These are phyloP conservation scores for Infundibulicybe gibba DNA, from an alignment of 768 basidiomycete species.

Conservation along the genomic window DNA sequence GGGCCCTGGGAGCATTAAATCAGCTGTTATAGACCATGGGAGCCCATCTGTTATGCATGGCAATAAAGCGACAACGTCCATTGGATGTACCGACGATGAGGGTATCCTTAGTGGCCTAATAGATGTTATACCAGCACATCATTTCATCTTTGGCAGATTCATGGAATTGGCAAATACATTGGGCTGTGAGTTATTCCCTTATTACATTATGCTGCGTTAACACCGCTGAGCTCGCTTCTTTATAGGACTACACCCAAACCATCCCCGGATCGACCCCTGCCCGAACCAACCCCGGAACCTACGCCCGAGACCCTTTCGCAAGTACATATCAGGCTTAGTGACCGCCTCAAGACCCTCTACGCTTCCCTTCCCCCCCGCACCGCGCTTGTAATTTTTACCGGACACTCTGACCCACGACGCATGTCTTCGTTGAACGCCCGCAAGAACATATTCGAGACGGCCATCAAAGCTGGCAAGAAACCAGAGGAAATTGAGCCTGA, in stretches of 20 bases:
- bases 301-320: slow-evolving; percentile 28
- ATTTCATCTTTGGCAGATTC: slow-evolving; percentile 83
- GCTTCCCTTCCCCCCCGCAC: slow-evolving; percentile 71
- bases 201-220: background rate
- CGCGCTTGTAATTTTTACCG: slow-evolving; percentile 82
- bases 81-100: slow-evolving; percentile 73
- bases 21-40: slow-evolving; percentile 83
- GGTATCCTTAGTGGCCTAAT: slow-evolving; percentile 74
- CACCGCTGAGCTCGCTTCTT: background rate
- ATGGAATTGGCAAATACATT: slow-evolving; percentile 75
- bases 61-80: slow-evolving; percentile 70
- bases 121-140: slow-evolving; percentile 57
- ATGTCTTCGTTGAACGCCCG: slow-evolving; percentile 74
- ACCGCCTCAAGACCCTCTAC: slow-evolving; percentile 59
- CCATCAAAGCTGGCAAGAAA: slow-evolving; percentile 50
- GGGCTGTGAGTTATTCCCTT: slow-evolving; percentile 61
- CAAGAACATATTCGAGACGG: slow-evolving; percentile 70
- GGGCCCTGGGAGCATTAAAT: slow-evolving; percentile 40
- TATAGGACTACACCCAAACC: slow-evolving; percentile 60
- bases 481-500: slow-evolving; percentile 52
- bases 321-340: slow-evolving; percentile 52
- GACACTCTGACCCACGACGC: slow-evolving; percentile 81
- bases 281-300: slow-evolving; percentile 23
- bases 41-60: slow-evolving; percentile 85
- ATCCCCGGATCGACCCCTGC: slow-evolving; percentile 29